Conservation (phyloP, 176 grass and related monocot genomes). For the Thalia dealbata region DNA sequence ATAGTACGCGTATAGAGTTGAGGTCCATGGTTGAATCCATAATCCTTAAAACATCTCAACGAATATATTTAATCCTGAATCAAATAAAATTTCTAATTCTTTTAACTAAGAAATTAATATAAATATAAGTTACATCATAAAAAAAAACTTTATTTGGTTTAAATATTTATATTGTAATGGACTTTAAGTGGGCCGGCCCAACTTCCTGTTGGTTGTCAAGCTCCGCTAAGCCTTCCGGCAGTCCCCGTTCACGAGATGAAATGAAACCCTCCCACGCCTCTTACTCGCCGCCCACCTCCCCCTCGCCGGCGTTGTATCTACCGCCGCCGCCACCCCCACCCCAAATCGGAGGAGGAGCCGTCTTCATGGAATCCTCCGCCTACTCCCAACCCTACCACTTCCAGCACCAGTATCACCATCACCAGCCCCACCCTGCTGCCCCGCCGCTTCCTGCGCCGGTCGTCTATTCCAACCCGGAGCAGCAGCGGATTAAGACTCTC, state of each 20-base stretch:
- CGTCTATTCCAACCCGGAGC: conserved; percentile 25
- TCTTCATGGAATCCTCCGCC: neutral
- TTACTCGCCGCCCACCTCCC: neutral
- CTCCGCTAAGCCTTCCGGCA: neutral
- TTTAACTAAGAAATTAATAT: no score
- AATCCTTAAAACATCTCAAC: no score
- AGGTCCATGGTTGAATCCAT: no score
- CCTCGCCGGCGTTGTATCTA: conserved; percentile 1
- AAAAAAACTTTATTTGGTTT: no score
- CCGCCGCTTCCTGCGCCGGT: neutral
- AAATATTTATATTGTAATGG: no score
- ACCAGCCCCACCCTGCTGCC: neutral
- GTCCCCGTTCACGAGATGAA: neutral
- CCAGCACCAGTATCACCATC: neutral
- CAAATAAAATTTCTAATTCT: no score
- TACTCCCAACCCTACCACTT: conserved; percentile 19
- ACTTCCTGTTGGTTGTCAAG: neutral
- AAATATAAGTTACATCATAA: no score
- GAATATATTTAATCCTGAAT: no score
- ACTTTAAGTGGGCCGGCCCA: no score
- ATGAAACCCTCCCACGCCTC: neutral
- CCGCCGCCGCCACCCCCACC: neutral
- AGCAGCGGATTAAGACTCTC: conserved; percentile 45
- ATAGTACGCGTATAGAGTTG: no score
- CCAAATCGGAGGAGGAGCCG: neutral